Base-by-base conservation (phyloP, 1,284 basidiomycete genomes). In the Papiliotrema flavescens region DNA sequence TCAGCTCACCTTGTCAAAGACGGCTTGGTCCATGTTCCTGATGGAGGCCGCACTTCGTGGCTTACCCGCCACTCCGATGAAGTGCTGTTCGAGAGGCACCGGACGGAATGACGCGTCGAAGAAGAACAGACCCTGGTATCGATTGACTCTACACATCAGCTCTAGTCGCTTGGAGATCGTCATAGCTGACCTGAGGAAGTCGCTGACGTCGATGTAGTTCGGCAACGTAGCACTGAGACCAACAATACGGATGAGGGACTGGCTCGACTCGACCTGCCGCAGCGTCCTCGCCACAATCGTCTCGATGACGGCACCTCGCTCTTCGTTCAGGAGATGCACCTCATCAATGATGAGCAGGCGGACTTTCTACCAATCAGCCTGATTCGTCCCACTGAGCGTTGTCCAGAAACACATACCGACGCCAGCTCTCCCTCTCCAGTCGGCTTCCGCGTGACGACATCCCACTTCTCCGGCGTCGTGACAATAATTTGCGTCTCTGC, bases 391-490 rank as follows among this genome's bases (percentile, higher is more conserved):
- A n/a, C n/a, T n/a, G n/a, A n/a, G n/a, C n/a, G n/a, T n/a, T n/a
- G n/a, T n/a, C n/a, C n/a, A n/a, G n/a, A n/a, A n/a, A 24, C 13
- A 71, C 85, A 53, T 58, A 93, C 92, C 50, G 90, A 87, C 19
- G 91, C 91, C 23, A 98, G 80, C 72, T 98, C 94, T 14, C 94
- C 94, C 75, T 98, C 94, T 7, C 95, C 94, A 0, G 90, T 92
- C 0, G 95, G 93, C 73, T 97, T 98, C 57, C 96, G 82, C 7
- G 96, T 99, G 0, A 98, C 96, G 0, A 99, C 96, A 65, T 99
- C 96, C 96, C 96, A 99, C 76, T 99, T 99, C 73, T 99, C 96
- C 0, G 96, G 96, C 0, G 96, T 99, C 0, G 96, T 99, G 13
- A 99, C 93, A 59, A 99, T 98, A 55, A 99, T 89, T 71, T 98